Conservation (phyloP, 202 grass and related monocot genomes). For the Dendrocalamus latiflorus region DNA sequence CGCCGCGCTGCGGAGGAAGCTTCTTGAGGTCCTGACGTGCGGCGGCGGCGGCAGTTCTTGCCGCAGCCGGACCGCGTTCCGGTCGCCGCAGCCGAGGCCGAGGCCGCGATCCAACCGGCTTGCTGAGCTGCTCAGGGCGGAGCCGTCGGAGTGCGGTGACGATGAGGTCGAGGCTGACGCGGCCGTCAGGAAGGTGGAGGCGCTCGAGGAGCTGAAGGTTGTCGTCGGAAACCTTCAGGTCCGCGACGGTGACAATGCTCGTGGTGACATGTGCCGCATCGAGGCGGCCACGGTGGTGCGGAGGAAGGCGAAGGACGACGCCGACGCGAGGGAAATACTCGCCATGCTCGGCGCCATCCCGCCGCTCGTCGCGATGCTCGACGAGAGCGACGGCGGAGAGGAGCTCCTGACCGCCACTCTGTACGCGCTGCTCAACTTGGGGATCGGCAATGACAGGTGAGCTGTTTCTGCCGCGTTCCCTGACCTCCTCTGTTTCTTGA, state of each 20-base stretch:
- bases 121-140: slow-evolving; percentile 53
- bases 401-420: slow-evolving; percentile 44
- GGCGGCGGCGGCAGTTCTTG: slow-evolving; percentile 36
- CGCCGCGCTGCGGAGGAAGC: slow-evolving; percentile 49
- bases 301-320: slow-evolving; percentile 73
- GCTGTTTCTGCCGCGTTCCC: not conserved
- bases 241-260: not conserved
- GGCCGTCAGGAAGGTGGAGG: slow-evolving; percentile 26
- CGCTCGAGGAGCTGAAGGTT: slow-evolving; percentile 45
- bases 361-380: slow-evolving; percentile 76
- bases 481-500: not conserved
- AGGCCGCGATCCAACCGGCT: slow-evolving; percentile 49
- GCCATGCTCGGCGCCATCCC: slow-evolving; percentile 86
- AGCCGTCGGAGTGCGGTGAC: slow-evolving; percentile 53
- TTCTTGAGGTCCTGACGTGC: slow-evolving; percentile 57
- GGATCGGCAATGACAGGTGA: slow-evolving; percentile 90
- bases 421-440: slow-evolving; percentile 89
- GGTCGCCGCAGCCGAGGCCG: slow-evolving; percentile 36
- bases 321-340: slow-evolving; percentile 66
- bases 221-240: slow-evolving; percentile 24
- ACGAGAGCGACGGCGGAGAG: slow-evolving; percentile 8
- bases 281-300: slow-evolving; percentile 63
- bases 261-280: not conserved
- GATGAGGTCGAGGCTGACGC: slow-evolving; percentile 12
- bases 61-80: slow-evolving; percentile 27